Evolutionary conservation across 768 basidiomycete genomes (phyloP), one percentile per base, ranked within the genome.

Genomic region (Inosperma sp.): DNA sequence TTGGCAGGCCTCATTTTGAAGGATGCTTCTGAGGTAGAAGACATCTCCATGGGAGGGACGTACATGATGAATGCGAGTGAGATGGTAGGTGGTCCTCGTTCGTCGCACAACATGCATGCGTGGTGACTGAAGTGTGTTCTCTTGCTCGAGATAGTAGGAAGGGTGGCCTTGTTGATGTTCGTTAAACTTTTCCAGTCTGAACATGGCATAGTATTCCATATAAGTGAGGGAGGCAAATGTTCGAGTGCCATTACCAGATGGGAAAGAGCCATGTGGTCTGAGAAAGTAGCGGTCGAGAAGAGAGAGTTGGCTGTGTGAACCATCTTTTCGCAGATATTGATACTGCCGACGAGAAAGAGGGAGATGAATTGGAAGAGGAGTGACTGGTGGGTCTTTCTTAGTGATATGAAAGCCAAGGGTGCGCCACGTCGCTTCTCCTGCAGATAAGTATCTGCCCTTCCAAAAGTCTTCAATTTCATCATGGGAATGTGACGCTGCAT

Each of bases 391-490:
- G 0, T 56, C 50, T 43, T 72, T 72, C 10, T 47, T 31, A 0
- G 65, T 62, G 35, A 74, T 61, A 14, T 67, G 56, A 49, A 62
- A 73, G 0, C 67, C 67, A 0, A 71, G 40, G 22, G 71, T 70
- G 4, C 65, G 49, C 73, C 72, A 72, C 3, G 62, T 56, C 2
- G 66, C 70, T 53, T 75, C 67, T 5, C 60, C 61, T 1, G 67
- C 65, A 4, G 68, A 68, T 0, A 72, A 59, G 49, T 72, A 72
- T 0, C 64, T 56, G 0, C 52, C 70, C n/a, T 64, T 60, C 64
- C 64, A 65, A 21, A 55, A 71, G 5, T 73, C 68, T 19, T 64
- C 59, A 30, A 73, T 69, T 40, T 73, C 68, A 44, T 72, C 61
- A 7, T 68, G 35, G 5, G 41, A 26, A 7, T 40, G 42, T 0